Conservation (phyloP, 345 rosid species). For the Brassica juncea region DNA sequence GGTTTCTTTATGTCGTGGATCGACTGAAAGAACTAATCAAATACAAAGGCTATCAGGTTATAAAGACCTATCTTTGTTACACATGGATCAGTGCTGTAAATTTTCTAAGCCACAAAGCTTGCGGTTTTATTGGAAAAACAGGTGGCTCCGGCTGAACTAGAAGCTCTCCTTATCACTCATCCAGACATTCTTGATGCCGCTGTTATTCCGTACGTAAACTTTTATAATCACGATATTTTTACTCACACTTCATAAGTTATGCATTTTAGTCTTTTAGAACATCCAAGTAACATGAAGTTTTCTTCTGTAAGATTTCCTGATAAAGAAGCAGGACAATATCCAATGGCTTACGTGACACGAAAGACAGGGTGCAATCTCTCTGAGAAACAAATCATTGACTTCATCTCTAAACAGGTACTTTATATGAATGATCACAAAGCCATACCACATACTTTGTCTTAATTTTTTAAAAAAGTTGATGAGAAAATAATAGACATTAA, state of each 20-base stretch:
- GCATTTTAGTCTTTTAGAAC: neutral
- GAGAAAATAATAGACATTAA: neutral
- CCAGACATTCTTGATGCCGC: conserved; percentile 71
- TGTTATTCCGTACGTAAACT: conserved; percentile 79
- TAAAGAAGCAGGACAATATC: conserved; percentile 71
- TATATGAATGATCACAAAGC: neutral
- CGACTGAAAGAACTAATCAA: conserved; percentile 86
- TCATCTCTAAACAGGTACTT: conserved; percentile 63
- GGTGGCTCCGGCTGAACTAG: conserved; percentile 94
- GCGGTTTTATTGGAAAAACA: conserved; percentile 18
- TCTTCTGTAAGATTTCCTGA: conserved; percentile 62
- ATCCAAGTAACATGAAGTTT: neutral
- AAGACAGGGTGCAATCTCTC: conserved; percentile 37
- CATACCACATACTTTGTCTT: neutral
- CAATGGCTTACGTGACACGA: conserved; percentile 80
- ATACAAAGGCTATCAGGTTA: conserved; percentile 90
- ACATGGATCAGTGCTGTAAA: neutral
- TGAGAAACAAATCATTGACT: conserved; percentile 57
- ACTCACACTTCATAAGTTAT: neutral
- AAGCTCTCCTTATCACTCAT: conserved; percentile 68
- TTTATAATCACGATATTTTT: neutral
- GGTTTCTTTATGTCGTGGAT: conserved; percentile 76
- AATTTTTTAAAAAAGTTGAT: neutral
- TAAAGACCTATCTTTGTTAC: neutral
- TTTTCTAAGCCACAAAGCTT: neutral